A percentile compares a stretch with the other conserved stretches of the same genome.
Conservation (phyloP, 1,284 basidiomycete species). For the Ustilago cynodontis region DNA sequence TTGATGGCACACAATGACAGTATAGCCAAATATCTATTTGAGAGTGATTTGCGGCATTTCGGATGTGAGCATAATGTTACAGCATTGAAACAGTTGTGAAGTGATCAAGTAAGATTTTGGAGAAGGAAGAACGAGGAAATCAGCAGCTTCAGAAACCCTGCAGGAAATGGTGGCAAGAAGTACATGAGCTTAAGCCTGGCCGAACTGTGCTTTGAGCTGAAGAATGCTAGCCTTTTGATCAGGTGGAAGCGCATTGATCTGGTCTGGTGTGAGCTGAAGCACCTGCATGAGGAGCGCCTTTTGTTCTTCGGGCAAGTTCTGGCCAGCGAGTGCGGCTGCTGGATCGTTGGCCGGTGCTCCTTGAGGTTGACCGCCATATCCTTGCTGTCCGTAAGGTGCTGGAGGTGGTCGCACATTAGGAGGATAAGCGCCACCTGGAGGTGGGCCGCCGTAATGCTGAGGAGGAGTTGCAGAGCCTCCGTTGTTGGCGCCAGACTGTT, state of each 20-base stretch:
- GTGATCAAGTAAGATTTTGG: background rate
- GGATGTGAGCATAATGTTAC: constrained; percentile 15
- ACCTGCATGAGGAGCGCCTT: constrained; percentile 76
- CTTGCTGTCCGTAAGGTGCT: constrained; percentile 30
- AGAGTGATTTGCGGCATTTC: background rate
- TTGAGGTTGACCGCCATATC: constrained; percentile 26
- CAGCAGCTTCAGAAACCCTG: background rate
- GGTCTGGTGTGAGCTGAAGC: constrained; percentile 83
- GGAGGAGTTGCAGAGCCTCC: constrained; percentile 47
- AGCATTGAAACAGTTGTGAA: background rate
- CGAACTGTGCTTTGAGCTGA: constrained; percentile 72
- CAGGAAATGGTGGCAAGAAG: background rate
- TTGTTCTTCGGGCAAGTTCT: constrained; percentile 62
- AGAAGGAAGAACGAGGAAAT: background rate
- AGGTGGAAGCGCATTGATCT: constrained; percentile 86
- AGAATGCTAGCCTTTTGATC: constrained; percentile 86
- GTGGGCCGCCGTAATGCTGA: constrained; percentile 34
- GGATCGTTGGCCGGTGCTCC: constrained; percentile 41
- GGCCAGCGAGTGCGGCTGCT: constrained; percentile 44
- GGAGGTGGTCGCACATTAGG: constrained; percentile 33
- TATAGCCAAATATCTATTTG: background rate
- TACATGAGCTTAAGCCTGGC: constrained; percentile 40
- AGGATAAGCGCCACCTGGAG: constrained; percentile 18
- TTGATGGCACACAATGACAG: too few species aligned
- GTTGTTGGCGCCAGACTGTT: constrained; percentile 18